Evolutionary conservation across 169 alveolate genomes (phyloP).

Genomic region (Eimeria nieschulzi): DNA sequence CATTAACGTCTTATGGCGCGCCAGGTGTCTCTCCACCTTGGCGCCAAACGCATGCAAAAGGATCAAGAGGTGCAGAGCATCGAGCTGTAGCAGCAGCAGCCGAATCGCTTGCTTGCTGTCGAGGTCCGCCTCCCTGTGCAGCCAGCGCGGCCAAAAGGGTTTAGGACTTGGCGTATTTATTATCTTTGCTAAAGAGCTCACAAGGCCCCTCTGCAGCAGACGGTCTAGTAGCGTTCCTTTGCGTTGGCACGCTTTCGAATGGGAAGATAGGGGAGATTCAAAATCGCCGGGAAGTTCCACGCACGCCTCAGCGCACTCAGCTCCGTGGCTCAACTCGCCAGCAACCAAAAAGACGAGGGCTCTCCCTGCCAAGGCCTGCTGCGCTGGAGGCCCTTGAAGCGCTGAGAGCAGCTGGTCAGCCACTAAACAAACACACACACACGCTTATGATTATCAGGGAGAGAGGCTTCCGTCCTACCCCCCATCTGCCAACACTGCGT

Average conservation of each 20-base stretch:
- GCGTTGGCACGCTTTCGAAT: too few species aligned
- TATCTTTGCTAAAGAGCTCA: background rate
- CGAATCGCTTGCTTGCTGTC: background rate
- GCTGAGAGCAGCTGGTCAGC: slow-evolving; percentile 40
- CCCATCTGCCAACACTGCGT: too few species aligned
- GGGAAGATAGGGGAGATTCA: background rate
- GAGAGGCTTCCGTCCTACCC: background rate
- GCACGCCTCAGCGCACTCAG: background rate
- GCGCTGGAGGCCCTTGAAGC: slow-evolving; percentile 32
- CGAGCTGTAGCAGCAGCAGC: slow-evolving; percentile 8
- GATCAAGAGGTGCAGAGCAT: slow-evolving; percentile 22
- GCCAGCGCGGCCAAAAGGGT: slow-evolving; percentile 68
- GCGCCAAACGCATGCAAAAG: slow-evolving; percentile 12
- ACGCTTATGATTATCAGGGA: background rate
- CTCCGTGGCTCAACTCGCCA: background rate
- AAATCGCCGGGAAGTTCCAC: background rate
- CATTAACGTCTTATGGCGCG: slow-evolving; percentile 9
- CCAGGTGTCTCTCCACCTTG: slow-evolving; percentile 15
- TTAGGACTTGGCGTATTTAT: slow-evolving; percentile 19
- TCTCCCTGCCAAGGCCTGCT: slow-evolving; percentile 20
- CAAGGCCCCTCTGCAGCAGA: slow-evolving; percentile 19
- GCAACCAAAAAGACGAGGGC: slow-evolving; percentile 15
- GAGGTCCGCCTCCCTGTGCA: slow-evolving; percentile 28
- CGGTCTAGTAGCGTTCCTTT: background rate
- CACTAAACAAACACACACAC: background rate